These are phyloP conservation scores for Phytophthora citrophthora DNA, from an alignment of 352 stramenopile species.

Conservation along the genomic window DNA sequence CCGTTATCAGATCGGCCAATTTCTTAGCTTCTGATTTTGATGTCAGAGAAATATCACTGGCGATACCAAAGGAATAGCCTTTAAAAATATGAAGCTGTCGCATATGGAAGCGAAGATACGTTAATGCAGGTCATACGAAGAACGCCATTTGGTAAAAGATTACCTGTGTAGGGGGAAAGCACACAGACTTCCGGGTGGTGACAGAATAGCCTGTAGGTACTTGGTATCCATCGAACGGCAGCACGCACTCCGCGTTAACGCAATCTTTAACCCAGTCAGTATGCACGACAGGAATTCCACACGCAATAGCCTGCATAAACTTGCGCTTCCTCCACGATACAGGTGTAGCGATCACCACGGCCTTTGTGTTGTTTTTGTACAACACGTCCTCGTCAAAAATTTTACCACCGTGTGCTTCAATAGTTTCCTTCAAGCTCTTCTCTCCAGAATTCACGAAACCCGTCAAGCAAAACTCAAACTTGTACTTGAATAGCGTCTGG, in stretches of 20 bases:
- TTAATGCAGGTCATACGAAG: constrained; percentile 1
- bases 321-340: constrained; percentile 83
- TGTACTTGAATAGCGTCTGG: constrained; percentile 69
- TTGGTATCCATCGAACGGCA: constrained; percentile 75
- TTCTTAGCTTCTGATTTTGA: constrained; percentile 45
- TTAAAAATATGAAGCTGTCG: constrained; percentile 65
- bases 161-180: constrained; percentile 43
- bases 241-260: constrained; percentile 46
- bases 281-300: constrained; percentile 82
- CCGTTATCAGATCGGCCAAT: constrained; percentile 54
- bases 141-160: not conserved
- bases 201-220: constrained; percentile 74
- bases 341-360: constrained; percentile 75
- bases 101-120: constrained; percentile 16
- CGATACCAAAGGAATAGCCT: constrained; percentile 67
- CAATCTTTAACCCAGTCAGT: constrained; percentile 82
- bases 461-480: constrained; percentile 80
- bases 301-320: constrained; percentile 82
- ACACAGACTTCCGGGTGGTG: constrained; percentile 72
- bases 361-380: constrained; percentile 54
- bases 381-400: constrained; percentile 60
- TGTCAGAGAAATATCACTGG: constrained; percentile 45
- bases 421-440: constrained; percentile 55
- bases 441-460: constrained; percentile 66
- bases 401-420: constrained; percentile 73